Base-by-base conservation (phyloP, 345 rosid species). In the Eucalyptus viminalis region DNA sequence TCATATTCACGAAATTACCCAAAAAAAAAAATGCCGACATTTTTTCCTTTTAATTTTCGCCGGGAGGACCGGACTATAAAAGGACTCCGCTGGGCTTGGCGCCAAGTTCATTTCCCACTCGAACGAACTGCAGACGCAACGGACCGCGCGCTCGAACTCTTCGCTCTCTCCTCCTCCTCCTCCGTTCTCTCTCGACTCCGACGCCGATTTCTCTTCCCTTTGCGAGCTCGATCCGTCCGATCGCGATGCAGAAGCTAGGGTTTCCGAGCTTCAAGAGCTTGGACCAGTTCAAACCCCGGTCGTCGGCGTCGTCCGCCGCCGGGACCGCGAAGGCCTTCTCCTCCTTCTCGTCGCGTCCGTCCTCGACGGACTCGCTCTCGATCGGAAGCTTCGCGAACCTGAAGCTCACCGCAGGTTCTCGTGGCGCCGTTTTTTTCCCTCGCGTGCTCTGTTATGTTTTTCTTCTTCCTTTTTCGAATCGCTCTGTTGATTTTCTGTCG, bases 391-490 rank as follows among this genome's bases (percentile, higher is more conserved):
- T 97, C 92, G 92, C 95, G 49, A 96, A 95, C 90, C 89, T 95
- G 93, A 96, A 97, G 94, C 91, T 96, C 54, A 94, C 98, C 29
- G 99, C 99, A 94, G 99, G 99, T 97, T 44, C 85, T 14, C 31
- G 69, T 29, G 69, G 69, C 44, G 60, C 29, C 47, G 22, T 1
- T 31, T 37, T 88, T 90, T 49, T 2, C 2, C 65, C 88, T 87
- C 34, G n/a, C 11, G 47, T 37, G 15, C 65, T 15, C 5, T 86
- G 81, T 86, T 8, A 87, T 37, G 83, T 89, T 53, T 25, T 62
- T 62, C 31, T 62, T 13, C 34, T 62, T 62, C 58, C 24, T 53
- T 21, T 76, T 40, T 12, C 47, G 47, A 10, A 40, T 76, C 85
- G 85, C 85, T 40, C 85, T 40, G 85, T 22, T 76, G 85, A 76